Evolutionary conservation across 140 eudicot genomes (phyloP), one percentile per base, ranked within the genome.

Genomic region (Stevia rebaudiana): DNA sequence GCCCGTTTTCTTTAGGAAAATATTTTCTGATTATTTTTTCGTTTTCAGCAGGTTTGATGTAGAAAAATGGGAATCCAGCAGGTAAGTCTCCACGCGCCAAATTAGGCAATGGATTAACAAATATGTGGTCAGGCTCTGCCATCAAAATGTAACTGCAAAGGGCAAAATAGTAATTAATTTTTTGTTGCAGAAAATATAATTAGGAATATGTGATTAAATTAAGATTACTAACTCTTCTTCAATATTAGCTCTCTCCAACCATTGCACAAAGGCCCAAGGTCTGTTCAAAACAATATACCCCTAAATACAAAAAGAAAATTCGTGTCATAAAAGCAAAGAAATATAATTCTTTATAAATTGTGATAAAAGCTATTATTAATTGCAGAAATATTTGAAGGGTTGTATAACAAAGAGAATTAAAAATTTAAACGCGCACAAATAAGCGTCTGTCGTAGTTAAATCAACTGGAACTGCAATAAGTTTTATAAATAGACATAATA

Each of bases 211-310:
- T 11, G 25, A 56, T 24, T 8, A 24, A 11, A 7, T 19, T 0
- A 24, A 78, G 70, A 70, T 69, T 71, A 42, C 94, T 78, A 66
- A 88, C 94, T 88, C 96, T 59, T 88, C 96, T 63, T 88, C 88
- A 35, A 88, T 88, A 40, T 80, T 74, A 44, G 81, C 87, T 79
- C 77, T 81, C 59, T 80, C 81, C 72, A 88, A 76, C 96, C 96
- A 88, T 75, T 88, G 96, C 67, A 88, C 96, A 73, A 88, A 88
- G 44, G 96, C 96, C 96, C 96, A 88, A 12, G 96, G 96, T 74
- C 96, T 88, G 51, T 88, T 85, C 71, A 88, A 74, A 63, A 88
- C 96, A 57, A 85, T 63, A 65, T 88, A 88, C 40, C 96, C 96
- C 94, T 88, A 86, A 41, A 75, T 43, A 65, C 52, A 74, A 69